Conservation (phyloP, 176 grass and related monocot species). For the Phoenix dactylifera region DNA sequence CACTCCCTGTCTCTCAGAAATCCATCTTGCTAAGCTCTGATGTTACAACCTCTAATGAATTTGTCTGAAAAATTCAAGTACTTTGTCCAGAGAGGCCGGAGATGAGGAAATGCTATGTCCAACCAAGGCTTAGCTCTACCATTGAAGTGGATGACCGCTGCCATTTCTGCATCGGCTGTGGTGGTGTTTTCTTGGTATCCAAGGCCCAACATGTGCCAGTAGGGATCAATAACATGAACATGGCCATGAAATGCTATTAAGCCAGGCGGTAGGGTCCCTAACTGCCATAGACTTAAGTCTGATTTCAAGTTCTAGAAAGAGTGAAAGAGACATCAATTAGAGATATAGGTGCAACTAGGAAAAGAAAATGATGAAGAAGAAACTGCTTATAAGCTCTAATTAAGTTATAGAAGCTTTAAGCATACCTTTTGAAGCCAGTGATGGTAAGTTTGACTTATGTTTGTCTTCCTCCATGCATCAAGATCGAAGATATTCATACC, state of each 20-base stretch:
- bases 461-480: slow-evolving; percentile 14
- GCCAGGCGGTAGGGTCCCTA: slow-evolving; percentile 15
- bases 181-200: slow-evolving; percentile 20
- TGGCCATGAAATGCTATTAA: slow-evolving; percentile 14
- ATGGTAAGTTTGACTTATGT: slow-evolving; percentile 12
- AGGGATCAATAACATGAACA: slow-evolving; percentile 7
- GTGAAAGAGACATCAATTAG: not conserved
- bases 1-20: no score
- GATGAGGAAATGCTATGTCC: slow-evolving; percentile 16
- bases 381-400: not conserved
- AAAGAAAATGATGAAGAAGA: not conserved
- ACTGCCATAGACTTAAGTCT: slow-evolving; percentile 13
- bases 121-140: slow-evolving; percentile 20
- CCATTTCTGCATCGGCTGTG: slow-evolving; percentile 9
- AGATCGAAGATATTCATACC: slow-evolving; percentile 19
- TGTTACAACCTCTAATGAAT: slow-evolving; percentile 16
- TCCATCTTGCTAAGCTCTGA: slow-evolving; percentile 1
- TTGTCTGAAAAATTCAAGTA: slow-evolving; percentile 12
- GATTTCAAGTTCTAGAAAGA: slow-evolving; percentile 9
- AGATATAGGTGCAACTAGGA: not conserved
- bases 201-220: slow-evolving; percentile 20
- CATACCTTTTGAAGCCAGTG: slow-evolving; percentile 12
- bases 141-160: slow-evolving; percentile 15
- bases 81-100: slow-evolving; percentile 15
- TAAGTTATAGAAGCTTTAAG: no score